These are phyloP conservation scores for Chalciporus sphaerocephalus DNA, from an alignment of 768 basidiomycete species.

Conservation along the genomic window DNA sequence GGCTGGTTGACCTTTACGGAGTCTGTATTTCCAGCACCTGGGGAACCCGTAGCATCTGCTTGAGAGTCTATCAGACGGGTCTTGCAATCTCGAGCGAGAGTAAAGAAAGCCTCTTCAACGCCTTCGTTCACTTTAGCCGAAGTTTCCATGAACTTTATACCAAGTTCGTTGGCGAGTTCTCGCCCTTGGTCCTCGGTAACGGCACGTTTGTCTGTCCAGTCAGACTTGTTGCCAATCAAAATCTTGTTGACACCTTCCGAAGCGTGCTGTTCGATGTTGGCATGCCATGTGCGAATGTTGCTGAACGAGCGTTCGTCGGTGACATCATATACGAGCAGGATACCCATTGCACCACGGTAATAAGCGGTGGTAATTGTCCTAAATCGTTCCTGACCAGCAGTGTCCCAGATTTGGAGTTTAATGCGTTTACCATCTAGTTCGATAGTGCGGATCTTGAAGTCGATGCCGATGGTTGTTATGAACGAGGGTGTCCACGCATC, in stretches of 20 bases:
- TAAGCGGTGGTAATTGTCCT: constrained; percentile 98
- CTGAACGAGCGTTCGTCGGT: constrained; percentile 94
- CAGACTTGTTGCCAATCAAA: constrained; percentile 97
- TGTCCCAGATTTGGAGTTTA: constrained; percentile 99
- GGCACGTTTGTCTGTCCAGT: constrained; percentile 94
- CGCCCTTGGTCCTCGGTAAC: constrained; percentile 91
- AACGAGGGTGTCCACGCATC: constrained; percentile 99
- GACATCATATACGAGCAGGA: constrained; percentile 97
- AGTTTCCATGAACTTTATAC: constrained; percentile 97
- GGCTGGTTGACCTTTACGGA: constrained; percentile 68
- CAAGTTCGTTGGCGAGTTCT: constrained; percentile 87
- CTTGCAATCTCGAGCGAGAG: constrained; percentile 95
- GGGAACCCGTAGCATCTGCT: constrained; percentile 50
- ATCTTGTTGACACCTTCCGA: constrained; percentile 99
- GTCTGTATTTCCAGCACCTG: constrained; percentile 37
- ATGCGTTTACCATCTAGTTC: constrained; percentile 97
- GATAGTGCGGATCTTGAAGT: constrained; percentile 99
- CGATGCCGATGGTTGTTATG: constrained; percentile 98
- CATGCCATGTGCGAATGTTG: constrained; percentile 98
- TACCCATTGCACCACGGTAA: constrained; percentile 99
- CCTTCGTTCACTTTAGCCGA: constrained; percentile 96
- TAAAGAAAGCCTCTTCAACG: constrained; percentile 98
- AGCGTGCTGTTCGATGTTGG: constrained; percentile 97
- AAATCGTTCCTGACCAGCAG: constrained; percentile 98
- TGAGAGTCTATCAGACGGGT: constrained; percentile 94